These are phyloP conservation scores for Staphylotrichum tortipilum DNA, from an alignment of 495 filamentous ascomycete species.

Conservation along the genomic window DNA sequence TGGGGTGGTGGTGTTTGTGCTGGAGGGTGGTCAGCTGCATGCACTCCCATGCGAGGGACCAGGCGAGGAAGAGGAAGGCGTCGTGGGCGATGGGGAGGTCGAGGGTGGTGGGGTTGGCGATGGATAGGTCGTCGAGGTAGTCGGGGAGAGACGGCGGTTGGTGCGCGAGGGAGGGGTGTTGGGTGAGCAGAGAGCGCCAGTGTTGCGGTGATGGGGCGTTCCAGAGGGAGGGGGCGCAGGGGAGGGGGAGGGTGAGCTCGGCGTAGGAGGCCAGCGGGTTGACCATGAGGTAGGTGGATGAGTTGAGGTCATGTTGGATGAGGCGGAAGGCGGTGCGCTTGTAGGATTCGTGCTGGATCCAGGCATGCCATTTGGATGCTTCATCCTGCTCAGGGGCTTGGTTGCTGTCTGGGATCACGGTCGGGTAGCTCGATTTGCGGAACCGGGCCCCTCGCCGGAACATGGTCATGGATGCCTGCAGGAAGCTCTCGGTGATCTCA, in stretches of 20 bases:
- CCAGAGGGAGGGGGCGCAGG: not conserved
- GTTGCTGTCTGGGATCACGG: not conserved
- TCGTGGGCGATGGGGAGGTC: not conserved
- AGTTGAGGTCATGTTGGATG: conserved; percentile 4
- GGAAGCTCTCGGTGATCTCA: conserved; percentile 51
- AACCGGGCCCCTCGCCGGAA: conserved; percentile 23
- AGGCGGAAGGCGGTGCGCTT: conserved; percentile 2
- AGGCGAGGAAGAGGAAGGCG: conserved; percentile 3
- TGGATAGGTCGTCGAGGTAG: conserved; percentile 2
- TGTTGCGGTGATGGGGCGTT: not conserved
- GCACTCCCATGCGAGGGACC: conserved; percentile 4
- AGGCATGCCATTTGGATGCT: not conserved
- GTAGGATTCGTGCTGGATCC: conserved; percentile 1
- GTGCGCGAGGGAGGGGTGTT: not conserved
- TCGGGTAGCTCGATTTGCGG: conserved; percentile 6
- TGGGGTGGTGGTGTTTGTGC: not conserved
- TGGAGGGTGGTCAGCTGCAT: conserved; percentile 3
- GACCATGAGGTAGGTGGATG: not conserved
- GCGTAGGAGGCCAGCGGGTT: conserved; percentile 2
- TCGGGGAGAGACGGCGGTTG: not conserved
- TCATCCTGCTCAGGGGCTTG: not conserved
- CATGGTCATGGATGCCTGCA: conserved; percentile 38
- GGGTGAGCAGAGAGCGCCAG: not conserved
- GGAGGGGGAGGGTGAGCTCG: conserved; percentile 3
- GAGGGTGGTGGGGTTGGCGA: not conserved